Evolutionary conservation across 169 alveolate species (phyloP), one percentile per base, ranked within the genome.

Genomic region (Miamiensis avidus): DNA sequence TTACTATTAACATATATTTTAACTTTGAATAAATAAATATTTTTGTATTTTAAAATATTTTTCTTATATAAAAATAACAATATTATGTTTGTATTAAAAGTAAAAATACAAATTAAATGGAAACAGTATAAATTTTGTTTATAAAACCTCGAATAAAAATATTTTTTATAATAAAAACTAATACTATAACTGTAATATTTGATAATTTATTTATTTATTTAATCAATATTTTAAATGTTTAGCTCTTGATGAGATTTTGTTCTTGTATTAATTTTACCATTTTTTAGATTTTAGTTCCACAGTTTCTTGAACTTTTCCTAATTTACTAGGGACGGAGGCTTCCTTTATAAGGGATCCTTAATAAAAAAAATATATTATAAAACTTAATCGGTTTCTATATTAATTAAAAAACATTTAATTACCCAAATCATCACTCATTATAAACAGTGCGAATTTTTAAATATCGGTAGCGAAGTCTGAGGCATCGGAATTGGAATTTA

Each of bases 361-460:
- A 49, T 49, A 11, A 4, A 20, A 20, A 49, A 34, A 11, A 26
- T 32, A 32, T 25, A 82, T 75, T 31, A 30, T 30, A 0, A 15
- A 73, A 73, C 31, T 73, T 73, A 15, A 15, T 73, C 25, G 25
- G 31, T 34, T 11, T 82, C 15, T 28, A 0, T 30, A 29, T 20
- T 73, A n/a, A 73, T 15, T 73, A 15, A 29, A 15, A 73, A 15
- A 15, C n/a, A 15, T 29, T 64, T 20, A 90, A 83, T 49, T 82
- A 74, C 98, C 98, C 72, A 88, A 81, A 31, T 90, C 93, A 81
- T 93, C 96, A 87, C 94, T 90, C 78, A 85, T 79, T 0, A 91
- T 89, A 30, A 94, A 89, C 31, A 94, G 86, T 30, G 95, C 87
- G 75, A 96, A 93, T 83, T 89, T 94, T 29, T 88, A 74, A 4